Evolutionary conservation across 139 green algal genomes (phyloP), one percentile per base, ranked within the genome.

Genomic region (Micractinium conductrix): DNA sequence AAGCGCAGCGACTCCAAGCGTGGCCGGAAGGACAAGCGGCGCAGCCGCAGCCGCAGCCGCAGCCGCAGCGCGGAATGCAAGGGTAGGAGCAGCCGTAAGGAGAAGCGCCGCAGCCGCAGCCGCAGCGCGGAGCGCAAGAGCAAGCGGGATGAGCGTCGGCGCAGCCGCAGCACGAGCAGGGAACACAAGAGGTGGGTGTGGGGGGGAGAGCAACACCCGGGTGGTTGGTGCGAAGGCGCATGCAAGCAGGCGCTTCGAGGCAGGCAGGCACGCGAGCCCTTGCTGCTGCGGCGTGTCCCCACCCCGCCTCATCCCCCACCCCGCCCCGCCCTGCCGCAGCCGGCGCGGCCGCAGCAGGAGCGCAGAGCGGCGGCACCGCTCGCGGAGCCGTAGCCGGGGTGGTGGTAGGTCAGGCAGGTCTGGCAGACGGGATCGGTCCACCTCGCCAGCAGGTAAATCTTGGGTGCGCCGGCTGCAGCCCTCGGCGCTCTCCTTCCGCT

Each of bases 31-130:
- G 35, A 74, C 28, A 55, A 81, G 75, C 74, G 44, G 40, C n/a
- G 88, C 85, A 55, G 81, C 81, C 83, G 80, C 63, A 17, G 73
- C 79, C 43, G 40, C 43, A 86, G 81, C 81, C 33, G 80, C 26
- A 85, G 80, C 69, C 48, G n/a, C 30, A 79, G 80, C 69, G 55
- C 35, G 42, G 55, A 65, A 12, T 43, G 70, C 30, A 67, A 44
- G 67, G 81, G 37, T 67, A 38, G 67, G 74, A 45, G 74, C 74
- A 65, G 74, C 28, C 28, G 38, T 16, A 37, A 38, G n/a, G n/a
- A 38, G 16, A 70, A 16, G 62, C 16, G 37, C 21, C 68, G 68
- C 68, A 74, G 38, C 68, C 68, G 68, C 68, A 45, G 38, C 68
- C 38, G 68, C 16, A 26, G 68, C 19, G 40, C 24, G 35, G 43